Evolutionary conservation across 75 land plant genomes (phyloP).

Genomic region (Azolla pinnata): DNA sequence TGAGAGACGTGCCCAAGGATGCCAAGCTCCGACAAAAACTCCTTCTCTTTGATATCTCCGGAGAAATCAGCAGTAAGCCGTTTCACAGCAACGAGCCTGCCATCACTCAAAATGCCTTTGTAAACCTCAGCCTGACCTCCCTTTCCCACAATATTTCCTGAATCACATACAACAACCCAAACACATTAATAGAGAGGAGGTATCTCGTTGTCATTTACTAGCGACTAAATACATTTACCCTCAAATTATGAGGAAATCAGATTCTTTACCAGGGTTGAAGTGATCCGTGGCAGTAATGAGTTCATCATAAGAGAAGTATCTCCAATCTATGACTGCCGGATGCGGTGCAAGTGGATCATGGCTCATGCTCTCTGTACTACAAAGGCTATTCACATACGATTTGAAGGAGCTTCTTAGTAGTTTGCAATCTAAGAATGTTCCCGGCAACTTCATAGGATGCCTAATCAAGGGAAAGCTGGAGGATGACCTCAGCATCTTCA

Average conservation of each 20-base stretch:
- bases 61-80: conserved; percentile 23
- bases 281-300: conserved; percentile 43
- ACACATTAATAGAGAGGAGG: not conserved
- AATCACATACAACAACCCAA: not conserved
- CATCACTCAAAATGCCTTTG: conserved; percentile 23
- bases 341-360: conserved; percentile 3
- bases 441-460: conserved; percentile 4
- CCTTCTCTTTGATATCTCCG: conserved; percentile 23
- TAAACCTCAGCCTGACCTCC: conserved; percentile 38
- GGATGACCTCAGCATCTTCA: not conserved
- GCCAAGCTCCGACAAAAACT: conserved; percentile 35
- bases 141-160: conserved; percentile 45
- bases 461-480: not conserved
- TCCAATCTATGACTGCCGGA: conserved; percentile 19
- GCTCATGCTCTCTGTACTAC: conserved; percentile 5
- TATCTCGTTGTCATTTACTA: not conserved
- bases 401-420: conserved; percentile 2
- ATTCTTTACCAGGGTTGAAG: conserved; percentile 37
- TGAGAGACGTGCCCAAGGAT: conserved; percentile 35
- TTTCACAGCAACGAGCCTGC: conserved; percentile 36
- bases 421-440: not conserved
- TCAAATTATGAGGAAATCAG: too few relatives aligned
- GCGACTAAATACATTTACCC: too few relatives aligned
- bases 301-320: conserved; percentile 30
- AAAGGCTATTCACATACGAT: not conserved